phyloP scores from a whole-genome alignment of 129 eudicot species.

The Saposhnikovia divaricata region DNA sequence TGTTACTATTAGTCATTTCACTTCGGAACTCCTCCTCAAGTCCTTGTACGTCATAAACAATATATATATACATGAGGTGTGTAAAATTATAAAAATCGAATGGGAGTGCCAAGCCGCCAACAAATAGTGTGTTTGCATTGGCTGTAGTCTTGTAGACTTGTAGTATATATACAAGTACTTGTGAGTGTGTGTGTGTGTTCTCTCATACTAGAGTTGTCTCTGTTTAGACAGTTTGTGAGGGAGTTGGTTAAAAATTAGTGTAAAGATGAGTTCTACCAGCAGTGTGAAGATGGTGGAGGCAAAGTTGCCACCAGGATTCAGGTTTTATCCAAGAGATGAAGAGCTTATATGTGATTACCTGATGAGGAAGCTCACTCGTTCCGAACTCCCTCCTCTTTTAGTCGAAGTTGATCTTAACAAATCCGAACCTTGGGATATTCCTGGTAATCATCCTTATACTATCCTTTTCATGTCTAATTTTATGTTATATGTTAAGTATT shows the following conservation, averaged over 20 bases:
- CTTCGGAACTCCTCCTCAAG: background rate
- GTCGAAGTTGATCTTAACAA: constrained; percentile 74
- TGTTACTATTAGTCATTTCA: background rate
- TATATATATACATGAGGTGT: background rate
- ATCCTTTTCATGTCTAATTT: constrained; percentile 13
- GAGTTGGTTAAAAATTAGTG: background rate
- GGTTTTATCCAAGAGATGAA: constrained; percentile 83
- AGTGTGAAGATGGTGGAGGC: constrained; percentile 70
- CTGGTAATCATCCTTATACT: constrained; percentile 38
- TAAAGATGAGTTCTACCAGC: background rate
- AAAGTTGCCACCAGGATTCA: constrained; percentile 81
- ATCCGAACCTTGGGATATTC: constrained; percentile 94
- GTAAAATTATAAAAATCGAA: too few species aligned
- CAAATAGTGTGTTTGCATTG: background rate
- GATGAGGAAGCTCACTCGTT: constrained; percentile 43
- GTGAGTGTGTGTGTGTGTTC: background rate
- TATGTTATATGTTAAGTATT: background rate
- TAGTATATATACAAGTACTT: background rate
- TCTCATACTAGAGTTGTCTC: background rate
- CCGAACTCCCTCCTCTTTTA: constrained; percentile 35
- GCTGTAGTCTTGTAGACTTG: background rate
- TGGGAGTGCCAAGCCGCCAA: background rate
- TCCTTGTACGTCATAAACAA: background rate
- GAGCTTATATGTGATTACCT: constrained; percentile 80
- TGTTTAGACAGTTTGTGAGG: background rate